Evolutionary conservation across 306 rosid genomes (phyloP), one percentile per base, ranked within the genome.

Genomic region (Pterocarpus santalinus): DNA sequence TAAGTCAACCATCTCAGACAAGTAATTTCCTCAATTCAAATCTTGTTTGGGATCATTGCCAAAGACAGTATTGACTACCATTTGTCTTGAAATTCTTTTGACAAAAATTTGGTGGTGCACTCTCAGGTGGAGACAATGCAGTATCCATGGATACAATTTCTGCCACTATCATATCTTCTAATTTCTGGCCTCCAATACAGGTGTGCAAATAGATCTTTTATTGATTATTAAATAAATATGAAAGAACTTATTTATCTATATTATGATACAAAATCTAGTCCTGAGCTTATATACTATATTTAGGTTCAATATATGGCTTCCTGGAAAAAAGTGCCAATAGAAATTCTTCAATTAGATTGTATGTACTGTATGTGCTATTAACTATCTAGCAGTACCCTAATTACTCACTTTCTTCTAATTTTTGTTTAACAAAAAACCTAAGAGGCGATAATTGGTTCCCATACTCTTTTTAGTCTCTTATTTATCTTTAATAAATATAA

Each of bases 121-220:
- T 65, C 70, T 70, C 79, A 91, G 99, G 83, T 51, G 90, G 78
- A 34, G 88, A 85, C 43, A 43, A 73, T 79, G 83, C 80, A 52
- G 66, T 90, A 69, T 88, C 96, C 81, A 88, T 93, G 97, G 97
- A 95, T 72, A 65, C 41, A 41, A 82, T 93, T 76, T 87, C 89
- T 84, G 91, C 94, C 15, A 91, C 97, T 70, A 91, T 90, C 80
- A 73, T 93, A 80, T 95, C 97, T 84, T 90, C 97, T 47, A 95
- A 95, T 88, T 95, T 95, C 85, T 95, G 99, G 99, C 99, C 99
- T 81, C 93, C 95, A 79, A 95, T 95, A 87, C 99, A 93, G 97
- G 97, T 95, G 57, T 65, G 60, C 38, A 2, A 55, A 56, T 60
- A 30, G 30, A 70, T 43, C 36, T 60, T 52, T 28, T 46, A 13